Evolutionary conservation across 176 grass and related monocot genomes (phyloP), one percentile per base, ranked within the genome.

Genomic region (Bromus sterilis): DNA sequence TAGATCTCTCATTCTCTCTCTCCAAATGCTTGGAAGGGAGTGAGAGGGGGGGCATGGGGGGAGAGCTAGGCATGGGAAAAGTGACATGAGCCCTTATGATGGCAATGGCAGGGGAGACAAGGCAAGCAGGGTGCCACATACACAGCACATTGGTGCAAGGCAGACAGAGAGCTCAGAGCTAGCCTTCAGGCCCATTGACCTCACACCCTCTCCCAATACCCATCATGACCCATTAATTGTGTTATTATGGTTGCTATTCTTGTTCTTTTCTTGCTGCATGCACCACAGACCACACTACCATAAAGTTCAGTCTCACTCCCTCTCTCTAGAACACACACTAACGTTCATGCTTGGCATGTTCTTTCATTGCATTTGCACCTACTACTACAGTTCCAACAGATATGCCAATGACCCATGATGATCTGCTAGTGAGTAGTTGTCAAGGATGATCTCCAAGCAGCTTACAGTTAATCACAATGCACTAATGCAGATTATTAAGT

Each of bases 221-320:
- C 86, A 94, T 98, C 90, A 97, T 93, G 76, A 87, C 51, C 83
- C 92, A 87, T 98, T 91, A 86, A 94, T 91, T 92, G 81, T 91
- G 77, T 36, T 85, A 42, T 87, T 71, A 75, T 61, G 74, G 77
- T 74, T 85, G 44, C 79, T 68, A 66, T 42, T 85, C 24, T 56
- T 82, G 42, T 80, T 82, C 5, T 74, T 79, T 34, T 78, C 75
- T 87, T 75, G 28, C 5, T 74, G 78, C 41, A 63, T 78, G 49
- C 37, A 70, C 34, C 48, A 20, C 25, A 58, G 31, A 70, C 34
- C 48, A 20, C 25, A 58, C 69, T 24, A 25, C 61, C 34, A 28
- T n/a, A 59, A 33, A 41, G 21, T 33, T 18, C 23, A n/a, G n/a
- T n/a, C n/a, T n/a, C n/a, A 34, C n/a, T 39, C 24, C 0, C 34